Percentiles rank a stretch among this genome's conserved stretches.
phyloP scores from a whole-genome alignment of 2,329 filamentous ascomycete genomes.

The Cytospora mali region DNA sequence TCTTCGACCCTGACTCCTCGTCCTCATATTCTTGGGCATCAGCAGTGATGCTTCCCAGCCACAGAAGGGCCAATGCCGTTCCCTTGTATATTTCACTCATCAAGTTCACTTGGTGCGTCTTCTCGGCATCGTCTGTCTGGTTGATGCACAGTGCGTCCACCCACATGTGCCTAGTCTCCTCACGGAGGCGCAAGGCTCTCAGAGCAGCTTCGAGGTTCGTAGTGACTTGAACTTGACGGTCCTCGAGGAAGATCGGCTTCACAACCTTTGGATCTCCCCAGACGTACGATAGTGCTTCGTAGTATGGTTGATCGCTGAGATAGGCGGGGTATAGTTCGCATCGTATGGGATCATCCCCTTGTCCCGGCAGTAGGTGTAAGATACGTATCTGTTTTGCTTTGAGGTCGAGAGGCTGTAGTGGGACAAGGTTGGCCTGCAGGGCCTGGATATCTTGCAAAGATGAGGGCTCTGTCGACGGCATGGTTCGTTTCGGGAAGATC shows the following conservation, averaged over 20 bases:
- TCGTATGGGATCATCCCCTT: not conserved
- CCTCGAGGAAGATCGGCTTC: conserved; percentile 6
- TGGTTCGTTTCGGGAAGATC: not conserved
- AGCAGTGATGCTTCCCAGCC: not conserved
- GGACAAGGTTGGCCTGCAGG: not conserved
- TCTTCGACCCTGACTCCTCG: not conserved
- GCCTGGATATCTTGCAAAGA: not conserved
- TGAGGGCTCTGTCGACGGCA: not conserved
- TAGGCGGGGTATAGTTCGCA: not conserved
- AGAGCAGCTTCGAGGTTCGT: conserved; percentile 10
- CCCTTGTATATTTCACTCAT: not conserved
- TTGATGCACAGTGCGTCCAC: conserved; percentile 1
- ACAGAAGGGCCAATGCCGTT: not conserved
- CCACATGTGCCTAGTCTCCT: not conserved
- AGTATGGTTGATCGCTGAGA: not conserved
- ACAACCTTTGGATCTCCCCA: not conserved
- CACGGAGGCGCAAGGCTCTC: not conserved
- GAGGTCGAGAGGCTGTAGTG: not conserved
- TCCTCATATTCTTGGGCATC: not conserved
- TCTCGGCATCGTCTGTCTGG: not conserved
- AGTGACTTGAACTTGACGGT: not conserved
- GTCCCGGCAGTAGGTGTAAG: not conserved
- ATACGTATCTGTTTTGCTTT: not conserved
- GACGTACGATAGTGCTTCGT: conserved; percentile 9
- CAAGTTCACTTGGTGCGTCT: not conserved